Evolutionary conservation across 495 filamentous ascomycete species (phyloP).

Genomic region (Talaromyces adpressus): DNA sequence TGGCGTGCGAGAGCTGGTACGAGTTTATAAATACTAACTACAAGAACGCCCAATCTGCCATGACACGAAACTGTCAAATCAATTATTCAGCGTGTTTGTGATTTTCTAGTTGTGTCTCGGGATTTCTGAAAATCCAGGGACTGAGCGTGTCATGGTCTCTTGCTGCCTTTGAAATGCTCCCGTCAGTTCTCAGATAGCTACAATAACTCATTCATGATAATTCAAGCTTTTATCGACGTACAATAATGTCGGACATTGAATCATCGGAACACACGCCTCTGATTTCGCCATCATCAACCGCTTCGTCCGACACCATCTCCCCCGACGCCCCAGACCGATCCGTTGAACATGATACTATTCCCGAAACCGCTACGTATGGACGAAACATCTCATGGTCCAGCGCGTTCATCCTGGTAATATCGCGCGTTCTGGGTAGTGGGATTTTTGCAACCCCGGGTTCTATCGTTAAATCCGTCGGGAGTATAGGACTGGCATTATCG

Average conservation of each 20-base stretch:
- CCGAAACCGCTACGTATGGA: constrained; percentile 49
- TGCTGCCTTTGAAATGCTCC: background rate
- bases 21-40: background rate
- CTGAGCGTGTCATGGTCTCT: background rate
- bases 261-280: constrained; percentile 1
- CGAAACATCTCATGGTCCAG: constrained; percentile 57
- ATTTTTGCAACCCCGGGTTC: constrained; percentile 70
- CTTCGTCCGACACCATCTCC: background rate
- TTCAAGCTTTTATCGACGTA: background rate
- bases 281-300: background rate
- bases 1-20: background rate
- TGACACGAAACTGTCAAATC: background rate
- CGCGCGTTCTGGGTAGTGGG: constrained; percentile 66
- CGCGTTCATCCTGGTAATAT: constrained; percentile 70
- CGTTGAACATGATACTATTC: constrained; percentile 47
- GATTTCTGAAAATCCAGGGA: background rate
- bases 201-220: background rate
- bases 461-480: constrained; percentile 61
- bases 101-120: background rate
- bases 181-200: background rate
- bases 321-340: constrained; percentile 13
- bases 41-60: background rate
- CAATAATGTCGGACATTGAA: constrained; percentile 1
- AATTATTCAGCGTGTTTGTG: background rate
- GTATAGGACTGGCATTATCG: constrained; percentile 55